A percentile compares a stretch with the other conserved stretches of the same genome.
phyloP scores from a whole-genome alignment of 805 yeast species.

The Naumovozyma castellii region DNA sequence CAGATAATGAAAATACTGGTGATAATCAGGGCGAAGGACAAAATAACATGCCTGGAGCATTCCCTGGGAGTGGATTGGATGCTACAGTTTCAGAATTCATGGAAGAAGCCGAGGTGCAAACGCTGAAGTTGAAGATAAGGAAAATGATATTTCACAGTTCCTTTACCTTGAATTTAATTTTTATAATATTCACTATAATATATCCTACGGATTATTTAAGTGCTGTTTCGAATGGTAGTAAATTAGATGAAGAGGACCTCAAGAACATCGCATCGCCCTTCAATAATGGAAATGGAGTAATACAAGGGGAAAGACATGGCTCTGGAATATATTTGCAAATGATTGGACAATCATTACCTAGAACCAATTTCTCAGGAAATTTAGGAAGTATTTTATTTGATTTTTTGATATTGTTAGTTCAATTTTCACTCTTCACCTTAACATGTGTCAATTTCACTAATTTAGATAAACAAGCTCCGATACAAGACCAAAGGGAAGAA shows the following conservation, averaged over 20 bases:
- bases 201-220: conserved; percentile 31
- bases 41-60: conserved; percentile 18
- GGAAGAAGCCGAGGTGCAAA: conserved; percentile 2
- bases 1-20: neutral
- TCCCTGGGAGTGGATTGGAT: conserved; percentile 4
- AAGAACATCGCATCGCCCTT: conserved; percentile 27
- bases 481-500: conserved; percentile 7
- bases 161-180: conserved; percentile 16
- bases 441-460: conserved; percentile 23
- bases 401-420: conserved; percentile 21
- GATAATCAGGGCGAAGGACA: neutral
- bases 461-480: conserved; percentile 6
- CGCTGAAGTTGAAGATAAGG: conserved; percentile 16
- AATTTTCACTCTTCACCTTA: conserved; percentile 17
- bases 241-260: conserved; percentile 15
- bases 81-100: conserved; percentile 5
- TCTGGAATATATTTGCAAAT: conserved; percentile 34
- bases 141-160: conserved; percentile 20
- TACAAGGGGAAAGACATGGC: conserved; percentile 30
- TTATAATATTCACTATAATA: conserved; percentile 13
- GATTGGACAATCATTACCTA: conserved; percentile 39
- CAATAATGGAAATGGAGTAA: conserved; percentile 15
- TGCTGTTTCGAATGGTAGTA: conserved; percentile 22
- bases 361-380: conserved; percentile 27
- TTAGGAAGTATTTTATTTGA: conserved; percentile 23